Evolutionary conservation across 768 basidiomycete genomes (phyloP).

Genomic region (Rhizopogon vinicolor): DNA sequence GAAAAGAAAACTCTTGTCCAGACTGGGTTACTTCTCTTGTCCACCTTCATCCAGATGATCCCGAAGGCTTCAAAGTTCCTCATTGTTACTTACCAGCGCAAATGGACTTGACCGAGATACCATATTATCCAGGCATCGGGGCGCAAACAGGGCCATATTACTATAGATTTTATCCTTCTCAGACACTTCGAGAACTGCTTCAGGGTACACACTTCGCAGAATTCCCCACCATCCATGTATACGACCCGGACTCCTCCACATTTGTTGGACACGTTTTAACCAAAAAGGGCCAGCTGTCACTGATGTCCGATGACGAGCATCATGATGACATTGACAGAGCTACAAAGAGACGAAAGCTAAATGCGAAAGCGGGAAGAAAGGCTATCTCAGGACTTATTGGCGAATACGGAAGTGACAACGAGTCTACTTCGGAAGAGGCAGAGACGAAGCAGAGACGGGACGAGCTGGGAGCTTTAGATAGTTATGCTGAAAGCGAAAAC

Average conservation of each 20-base stretch:
- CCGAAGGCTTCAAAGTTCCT: conserved; percentile 51
- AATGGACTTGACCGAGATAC: conserved; percentile 19
- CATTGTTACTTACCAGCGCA: conserved; percentile 56
- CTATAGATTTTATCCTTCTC: conserved; percentile 51
- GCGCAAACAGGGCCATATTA: conserved; percentile 25
- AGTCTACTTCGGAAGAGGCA: conserved; percentile 28
- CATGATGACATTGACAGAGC: conserved; percentile 26
- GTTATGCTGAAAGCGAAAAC: conserved; percentile 18
- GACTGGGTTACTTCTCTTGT: conserved; percentile 55
- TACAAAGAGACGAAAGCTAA: conserved; percentile 55
- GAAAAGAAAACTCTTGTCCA: conserved; percentile 42
- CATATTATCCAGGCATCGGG: not conserved
- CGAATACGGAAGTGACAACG: conserved; percentile 53
- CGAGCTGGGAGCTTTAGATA: conserved; percentile 19
- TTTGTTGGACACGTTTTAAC: conserved; percentile 63
- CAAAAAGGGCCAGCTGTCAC: conserved; percentile 36
- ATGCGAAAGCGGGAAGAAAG: conserved; percentile 44
- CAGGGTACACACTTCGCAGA: conserved; percentile 70
- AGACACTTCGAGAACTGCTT: conserved; percentile 45
- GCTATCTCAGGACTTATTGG: conserved; percentile 55
- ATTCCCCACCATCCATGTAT: conserved; percentile 79
- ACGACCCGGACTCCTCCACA: conserved; percentile 45
- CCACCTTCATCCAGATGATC: conserved; percentile 48
- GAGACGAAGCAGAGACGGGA: not conserved
- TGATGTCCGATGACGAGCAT: conserved; percentile 5